A percentile compares a stretch with the other conserved stretches of the same genome.
phyloP scores from a whole-genome alignment of 2,329 filamentous ascomycete genomes.

The Fusarium subglutinans region DNA sequence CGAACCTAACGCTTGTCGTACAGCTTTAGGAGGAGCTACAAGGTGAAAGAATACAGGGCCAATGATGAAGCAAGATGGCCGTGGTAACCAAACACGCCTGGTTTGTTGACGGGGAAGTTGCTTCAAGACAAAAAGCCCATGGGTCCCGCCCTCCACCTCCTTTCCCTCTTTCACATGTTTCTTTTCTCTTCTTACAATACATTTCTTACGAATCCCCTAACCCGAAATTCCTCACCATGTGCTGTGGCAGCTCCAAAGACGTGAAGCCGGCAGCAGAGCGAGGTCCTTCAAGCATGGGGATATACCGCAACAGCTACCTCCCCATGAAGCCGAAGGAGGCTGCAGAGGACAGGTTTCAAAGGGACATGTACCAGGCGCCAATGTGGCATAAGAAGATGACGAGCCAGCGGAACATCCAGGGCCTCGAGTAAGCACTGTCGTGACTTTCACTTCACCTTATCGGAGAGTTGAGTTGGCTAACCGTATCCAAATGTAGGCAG shows the following conservation, averaged over 20 bases:
- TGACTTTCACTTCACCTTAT: not conserved
- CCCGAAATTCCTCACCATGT: not conserved
- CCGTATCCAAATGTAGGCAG: not conserved
- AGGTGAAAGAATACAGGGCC: too few relatives aligned
- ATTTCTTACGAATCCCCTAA: not conserved
- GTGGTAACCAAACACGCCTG: too few relatives aligned
- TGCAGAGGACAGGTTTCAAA: not conserved
- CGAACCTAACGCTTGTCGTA: too few relatives aligned
- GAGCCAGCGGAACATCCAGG: not conserved
- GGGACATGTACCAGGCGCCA: not conserved
- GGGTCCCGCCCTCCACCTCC: not conserved
- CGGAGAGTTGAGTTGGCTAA: not conserved
- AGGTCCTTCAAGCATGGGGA: not conserved
- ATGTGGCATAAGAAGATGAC: not conserved
- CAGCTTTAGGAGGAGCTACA: too few relatives aligned
- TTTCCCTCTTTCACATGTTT: too few relatives aligned
- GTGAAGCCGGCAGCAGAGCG: not conserved
- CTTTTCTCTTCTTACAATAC: not conserved
- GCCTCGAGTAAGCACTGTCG: not conserved
- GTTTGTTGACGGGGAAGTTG: not conserved
- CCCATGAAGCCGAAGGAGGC: not conserved
- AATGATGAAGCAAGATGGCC: too few relatives aligned
- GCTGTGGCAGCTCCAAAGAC: not conserved
- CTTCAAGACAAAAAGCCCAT: not conserved
- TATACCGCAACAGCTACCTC: not conserved